These are phyloP conservation scores for Huntiella moniliformis DNA, from an alignment of 2,329 filamentous ascomycete species.

Conservation along the genomic window DNA sequence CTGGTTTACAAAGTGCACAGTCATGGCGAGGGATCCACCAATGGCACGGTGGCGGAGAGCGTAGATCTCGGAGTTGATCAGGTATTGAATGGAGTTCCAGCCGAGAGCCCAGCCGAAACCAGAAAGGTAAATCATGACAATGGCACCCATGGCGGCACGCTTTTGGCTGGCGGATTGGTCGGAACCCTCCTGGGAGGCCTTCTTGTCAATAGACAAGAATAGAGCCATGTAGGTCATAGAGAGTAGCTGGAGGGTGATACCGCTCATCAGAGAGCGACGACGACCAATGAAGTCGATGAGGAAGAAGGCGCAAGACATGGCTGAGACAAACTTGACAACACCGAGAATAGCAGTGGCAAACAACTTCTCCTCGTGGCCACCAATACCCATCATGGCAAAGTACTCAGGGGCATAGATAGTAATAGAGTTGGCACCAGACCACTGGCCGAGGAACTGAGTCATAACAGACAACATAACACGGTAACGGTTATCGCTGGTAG, in stretches of 20 bases:
- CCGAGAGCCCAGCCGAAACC: conserved; percentile 52
- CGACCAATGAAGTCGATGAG: conserved; percentile 63
- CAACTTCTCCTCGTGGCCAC: conserved; percentile 47
- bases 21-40: conserved; percentile 55
- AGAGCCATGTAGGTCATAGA: conserved; percentile 43
- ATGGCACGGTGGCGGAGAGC: conserved; percentile 55
- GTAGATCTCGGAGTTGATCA: conserved; percentile 62
- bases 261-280: conserved; percentile 44
- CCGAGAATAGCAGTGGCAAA: conserved; percentile 61
- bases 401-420: conserved; percentile 60
- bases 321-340: conserved; percentile 50
- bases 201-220: conserved; percentile 34
- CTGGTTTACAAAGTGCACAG: conserved; percentile 60
- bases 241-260: conserved; percentile 40
- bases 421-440: conserved; percentile 54
- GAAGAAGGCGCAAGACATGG: conserved; percentile 54
- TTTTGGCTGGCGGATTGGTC: conserved; percentile 23
- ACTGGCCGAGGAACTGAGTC: conserved; percentile 55
- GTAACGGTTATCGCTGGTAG: conserved; percentile 51
- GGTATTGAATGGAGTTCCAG: conserved; percentile 63
- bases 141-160: conserved; percentile 44
- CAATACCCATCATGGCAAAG: conserved; percentile 52
- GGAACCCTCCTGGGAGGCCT: conserved; percentile 22
- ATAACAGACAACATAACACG: conserved; percentile 49
- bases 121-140: conserved; percentile 54